Base-by-base conservation (phyloP, 2,329 filamentous ascomycete species). In the Exophiala mesophila region DNA sequence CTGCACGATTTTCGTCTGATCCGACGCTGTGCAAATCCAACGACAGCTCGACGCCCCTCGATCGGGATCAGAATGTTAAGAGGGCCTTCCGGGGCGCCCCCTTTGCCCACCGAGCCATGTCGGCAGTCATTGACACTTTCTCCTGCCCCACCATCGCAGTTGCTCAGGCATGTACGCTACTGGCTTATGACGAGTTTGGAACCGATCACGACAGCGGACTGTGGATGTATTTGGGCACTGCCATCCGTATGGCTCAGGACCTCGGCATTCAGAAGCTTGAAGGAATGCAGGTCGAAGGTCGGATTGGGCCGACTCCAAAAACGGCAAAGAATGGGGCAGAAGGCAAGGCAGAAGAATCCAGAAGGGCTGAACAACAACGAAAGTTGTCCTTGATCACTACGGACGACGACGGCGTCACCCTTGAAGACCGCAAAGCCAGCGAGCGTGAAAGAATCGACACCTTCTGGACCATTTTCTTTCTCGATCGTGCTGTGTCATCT, bases 191-290 rank as follows among this genome's bases (percentile, higher is more conserved):
- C 53, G 83, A 89, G 31, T 94, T 95, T 54, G 88, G 88, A 1
- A 85, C 85, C 8, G 86, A 87, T 52, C 85, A 89, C 55, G 88
- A 94, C 57, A 94, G 87, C 60, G 86, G 87, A 0, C 64, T 95
- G 5, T 95, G 88, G 88, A 94, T 94, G 87, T 94, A 94, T 58
- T 71, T 94, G 1, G 88, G 88, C 0, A 82, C 90, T 38, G 83
- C 88, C 0, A 94, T 94, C 47, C 81, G 88, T 3, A 85, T 88
- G 79, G 83, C 83, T 0, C 77, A 86, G 47, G 83, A 88, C 57
- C 65, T 94, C 7, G 88, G 88, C 0, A 71, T 94, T 51, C 85
- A 90, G 54, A 94, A 88, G 51, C 72, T 85, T 12, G 82, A 89
- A 50, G 88, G 87, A 0, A 73, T 94, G 29, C 73, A 68, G 45